These are phyloP conservation scores for Acacia melanoxylon DNA, from an alignment of 306 rosid species.

Conservation along the genomic window DNA sequence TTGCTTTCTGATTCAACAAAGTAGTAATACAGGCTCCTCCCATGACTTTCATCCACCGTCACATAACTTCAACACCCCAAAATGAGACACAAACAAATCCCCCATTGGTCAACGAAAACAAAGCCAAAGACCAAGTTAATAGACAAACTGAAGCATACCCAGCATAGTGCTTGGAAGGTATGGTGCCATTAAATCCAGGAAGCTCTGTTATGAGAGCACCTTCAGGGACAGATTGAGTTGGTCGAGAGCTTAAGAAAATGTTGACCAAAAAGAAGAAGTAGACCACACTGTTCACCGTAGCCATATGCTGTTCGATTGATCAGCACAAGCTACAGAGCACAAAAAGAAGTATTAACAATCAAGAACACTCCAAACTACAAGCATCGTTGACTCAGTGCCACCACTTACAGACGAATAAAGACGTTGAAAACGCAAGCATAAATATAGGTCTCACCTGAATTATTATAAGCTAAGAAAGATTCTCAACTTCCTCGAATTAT, in stretches of 20 bases:
- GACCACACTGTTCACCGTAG: not conserved
- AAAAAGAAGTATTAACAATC: not conserved
- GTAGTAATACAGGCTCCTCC: slow-evolving; percentile 75
- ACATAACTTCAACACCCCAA: slow-evolving; percentile 21
- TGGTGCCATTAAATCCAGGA: slow-evolving; percentile 25
- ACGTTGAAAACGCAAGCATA: not conserved
- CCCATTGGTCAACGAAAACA: not conserved
- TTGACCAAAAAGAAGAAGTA: not conserved
- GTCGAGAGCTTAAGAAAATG: not conserved
- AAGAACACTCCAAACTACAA: not conserved
- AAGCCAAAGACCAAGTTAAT: not conserved
- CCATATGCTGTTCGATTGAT: not conserved
- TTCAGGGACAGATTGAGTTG: slow-evolving; percentile 24
- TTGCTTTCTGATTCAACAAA: slow-evolving; percentile 77
- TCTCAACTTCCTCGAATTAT: no score
- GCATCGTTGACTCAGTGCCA: not conserved
- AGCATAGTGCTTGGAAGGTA: slow-evolving; percentile 27
- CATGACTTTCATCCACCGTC: slow-evolving; percentile 41
- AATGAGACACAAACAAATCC: not conserved
- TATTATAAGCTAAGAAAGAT: not conserved
- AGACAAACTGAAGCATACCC: slow-evolving; percentile 3
- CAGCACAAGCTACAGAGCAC: not conserved
- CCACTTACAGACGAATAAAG: not conserved
- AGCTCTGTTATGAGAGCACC: slow-evolving; percentile 6
- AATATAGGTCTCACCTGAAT: not conserved